Base-by-base conservation (phyloP, 1,284 basidiomycete species). In the Leccinum holopus region DNA sequence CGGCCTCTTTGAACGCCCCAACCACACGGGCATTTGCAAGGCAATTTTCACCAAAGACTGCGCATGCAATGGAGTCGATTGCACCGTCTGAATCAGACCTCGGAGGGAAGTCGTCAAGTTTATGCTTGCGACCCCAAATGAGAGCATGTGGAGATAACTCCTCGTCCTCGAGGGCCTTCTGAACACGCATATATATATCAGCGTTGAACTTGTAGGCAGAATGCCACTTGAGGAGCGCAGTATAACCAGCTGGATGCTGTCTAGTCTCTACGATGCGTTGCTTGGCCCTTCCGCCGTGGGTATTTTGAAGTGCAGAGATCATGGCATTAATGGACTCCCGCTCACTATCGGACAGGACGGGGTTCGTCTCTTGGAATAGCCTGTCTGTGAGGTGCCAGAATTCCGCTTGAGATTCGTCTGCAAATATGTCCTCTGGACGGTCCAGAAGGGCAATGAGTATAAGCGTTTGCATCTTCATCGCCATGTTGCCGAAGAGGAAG, bases 41-140 rank as follows among this genome's bases (percentile, higher is more conserved):
- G 21, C 59, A 62, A 9, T 62, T 62, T n/a, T 62, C 54, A 3
- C 54, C 47, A 8, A 62, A 61, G 18, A 62, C 47, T 33, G 59
- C 37, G 1, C 61, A 62, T 33, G 54, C 59, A 30, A 62, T 14
- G 1, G 47, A 1, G 39, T 62, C 61, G 0, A 62, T 18, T 21
- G 58, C 53, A 1, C 59, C 47, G 8, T 62, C 61, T 11, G 49
- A 54, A 37, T 62, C 49, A 0, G 61, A 52, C 2, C 47, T 33
- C 2, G 59, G 54, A 11, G 49, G 61, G 32, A 57, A 57, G 3
- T 62, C 14, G 1, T 62, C 59, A 7, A 62, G 61, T 16, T 16
- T 61, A 8, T 3, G 21, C 59, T n/a, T 62, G 14, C 11, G 18
- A 52, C 9, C 53, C 54, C 61, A 62, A 25, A 62, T 62, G 8